Conservation (phyloP, 2,329 filamentous ascomycete species). For the Penicillium sp. region DNA sequence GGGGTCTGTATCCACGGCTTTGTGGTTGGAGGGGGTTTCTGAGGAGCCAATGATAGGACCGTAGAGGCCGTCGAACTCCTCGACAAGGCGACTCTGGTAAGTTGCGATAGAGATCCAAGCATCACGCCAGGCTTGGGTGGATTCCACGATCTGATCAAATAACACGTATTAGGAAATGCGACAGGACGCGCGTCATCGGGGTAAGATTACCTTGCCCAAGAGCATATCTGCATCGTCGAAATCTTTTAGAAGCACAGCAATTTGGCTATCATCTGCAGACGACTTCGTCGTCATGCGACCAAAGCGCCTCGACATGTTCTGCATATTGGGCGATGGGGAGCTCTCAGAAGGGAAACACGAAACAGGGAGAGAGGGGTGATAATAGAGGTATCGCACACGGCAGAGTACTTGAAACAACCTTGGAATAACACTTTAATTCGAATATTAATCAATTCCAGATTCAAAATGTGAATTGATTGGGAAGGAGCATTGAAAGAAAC, state of each 20-base stretch:
- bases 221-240: slow-evolving; percentile 72
- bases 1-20: slow-evolving; percentile 53
- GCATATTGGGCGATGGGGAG: slow-evolving; percentile 24
- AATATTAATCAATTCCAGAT: neutral
- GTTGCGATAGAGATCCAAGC: slow-evolving; percentile 65
- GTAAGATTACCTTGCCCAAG: slow-evolving; percentile 53
- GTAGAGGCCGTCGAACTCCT: slow-evolving; percentile 65
- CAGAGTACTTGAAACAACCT: neutral
- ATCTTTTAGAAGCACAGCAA: slow-evolving; percentile 65
- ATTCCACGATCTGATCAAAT: slow-evolving; percentile 58
- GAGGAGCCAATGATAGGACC: slow-evolving; percentile 63
- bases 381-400: neutral
- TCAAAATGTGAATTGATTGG: neutral
- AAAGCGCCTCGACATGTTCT: slow-evolving; percentile 60
- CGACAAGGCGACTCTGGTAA: slow-evolving; percentile 57
- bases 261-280: slow-evolving; percentile 66
- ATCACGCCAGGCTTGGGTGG: slow-evolving; percentile 67
- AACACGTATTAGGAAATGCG: slow-evolving; percentile 5
- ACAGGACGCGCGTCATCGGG: slow-evolving; percentile 5
- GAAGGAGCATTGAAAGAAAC: neutral
- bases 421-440: neutral
- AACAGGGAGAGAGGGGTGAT: neutral
- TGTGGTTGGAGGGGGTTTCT: slow-evolving; percentile 48
- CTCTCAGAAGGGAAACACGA: neutral
- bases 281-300: slow-evolving; percentile 59